A percentile compares a stretch with the other conserved stretches of the same genome.
These are phyloP conservation scores for Cryptococcus sp. DNA, from an alignment of 1,284 basidiomycete species.

Conservation along the genomic window DNA sequence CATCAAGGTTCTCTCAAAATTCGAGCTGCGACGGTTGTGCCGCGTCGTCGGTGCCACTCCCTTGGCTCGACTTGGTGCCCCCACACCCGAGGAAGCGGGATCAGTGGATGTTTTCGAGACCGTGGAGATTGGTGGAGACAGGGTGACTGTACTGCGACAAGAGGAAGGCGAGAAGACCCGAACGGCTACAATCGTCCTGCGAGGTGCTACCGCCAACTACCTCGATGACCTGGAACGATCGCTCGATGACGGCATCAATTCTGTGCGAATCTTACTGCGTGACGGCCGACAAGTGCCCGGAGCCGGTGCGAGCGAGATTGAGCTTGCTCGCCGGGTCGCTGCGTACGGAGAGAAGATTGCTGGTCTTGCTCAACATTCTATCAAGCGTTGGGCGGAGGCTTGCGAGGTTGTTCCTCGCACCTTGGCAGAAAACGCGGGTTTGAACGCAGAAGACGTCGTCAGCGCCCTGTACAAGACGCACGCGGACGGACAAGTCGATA, in stretches of 20 bases:
- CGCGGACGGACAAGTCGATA: constrained; percentile 58
- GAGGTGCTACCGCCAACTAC: constrained; percentile 94
- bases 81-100: constrained; percentile 94
- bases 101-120: constrained; percentile 92
- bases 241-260: constrained; percentile 95
- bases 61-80: constrained; percentile 90
- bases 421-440: constrained; percentile 93
- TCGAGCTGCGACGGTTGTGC: constrained; percentile 91
- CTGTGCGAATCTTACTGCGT: constrained; percentile 89
- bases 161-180: constrained; percentile 71
- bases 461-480: constrained; percentile 88
- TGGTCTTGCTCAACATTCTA: constrained; percentile 91
- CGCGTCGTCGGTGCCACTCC: constrained; percentile 96
- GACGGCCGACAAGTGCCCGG: constrained; percentile 90
- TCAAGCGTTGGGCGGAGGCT: constrained; percentile 85
- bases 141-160: constrained; percentile 94
- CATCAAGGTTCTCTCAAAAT: constrained; percentile 97
- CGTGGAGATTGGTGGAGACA: constrained; percentile 94
- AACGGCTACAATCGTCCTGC: constrained; percentile 90
- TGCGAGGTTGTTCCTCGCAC: constrained; percentile 92
- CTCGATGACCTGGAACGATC: constrained; percentile 95
- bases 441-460: constrained; percentile 90
- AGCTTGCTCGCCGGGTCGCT: constrained; percentile 80
- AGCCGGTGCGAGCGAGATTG: constrained; percentile 91
- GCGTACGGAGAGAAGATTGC: constrained; percentile 84